Evolutionary conservation across 495 filamentous ascomycete species (phyloP).

Genomic region (Apiosordaria backusii): DNA sequence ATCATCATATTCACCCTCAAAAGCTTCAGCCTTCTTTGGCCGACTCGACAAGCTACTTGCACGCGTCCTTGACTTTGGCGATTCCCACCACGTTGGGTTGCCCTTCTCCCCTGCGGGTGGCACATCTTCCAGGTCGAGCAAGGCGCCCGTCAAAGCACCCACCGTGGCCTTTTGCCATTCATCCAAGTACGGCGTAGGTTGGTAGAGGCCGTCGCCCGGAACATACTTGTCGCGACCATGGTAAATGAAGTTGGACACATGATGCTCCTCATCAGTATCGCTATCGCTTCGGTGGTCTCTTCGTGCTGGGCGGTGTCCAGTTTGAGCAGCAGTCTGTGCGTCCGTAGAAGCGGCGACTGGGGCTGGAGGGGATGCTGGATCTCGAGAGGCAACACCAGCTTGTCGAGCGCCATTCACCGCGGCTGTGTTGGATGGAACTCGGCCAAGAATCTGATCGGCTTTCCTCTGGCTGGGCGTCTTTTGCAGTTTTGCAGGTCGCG

Average conservation of each 20-base stretch:
- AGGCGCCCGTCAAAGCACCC: constrained; percentile 46
- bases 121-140: constrained; percentile 47
- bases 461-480: constrained; percentile 30
- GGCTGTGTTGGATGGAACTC: constrained; percentile 13
- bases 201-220: constrained; percentile 44
- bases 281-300: constrained; percentile 18
- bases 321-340: background rate
- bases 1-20: constrained; percentile 51
- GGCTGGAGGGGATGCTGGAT: constrained; percentile 7
- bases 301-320: background rate
- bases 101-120: constrained; percentile 34
- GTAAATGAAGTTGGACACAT: constrained; percentile 44
- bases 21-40: constrained; percentile 42
- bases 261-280: constrained; percentile 29
- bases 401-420: constrained; percentile 4
- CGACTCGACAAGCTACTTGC: constrained; percentile 37
- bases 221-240: constrained; percentile 39
- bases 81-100: constrained; percentile 51
- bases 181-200: constrained; percentile 46
- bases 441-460: constrained; percentile 30
- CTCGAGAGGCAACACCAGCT: constrained; percentile 1
- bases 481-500: constrained; percentile 19
- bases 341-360: constrained; percentile 7
- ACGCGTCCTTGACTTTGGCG: constrained; percentile 36
- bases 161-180: constrained; percentile 58